Evolutionary conservation across 257 asterid species (phyloP).

Genomic region (Nicotiana benthamiana): DNA sequence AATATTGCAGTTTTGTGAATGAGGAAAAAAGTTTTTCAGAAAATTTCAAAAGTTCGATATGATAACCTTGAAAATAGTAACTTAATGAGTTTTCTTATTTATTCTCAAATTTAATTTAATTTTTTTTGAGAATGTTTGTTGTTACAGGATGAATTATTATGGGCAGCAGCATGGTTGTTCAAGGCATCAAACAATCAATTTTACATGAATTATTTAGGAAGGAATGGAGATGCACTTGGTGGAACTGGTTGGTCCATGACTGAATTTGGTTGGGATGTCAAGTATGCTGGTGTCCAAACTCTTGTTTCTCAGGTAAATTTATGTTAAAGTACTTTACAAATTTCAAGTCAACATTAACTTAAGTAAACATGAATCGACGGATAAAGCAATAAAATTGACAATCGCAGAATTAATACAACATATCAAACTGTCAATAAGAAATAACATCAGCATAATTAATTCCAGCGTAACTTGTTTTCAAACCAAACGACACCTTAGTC

Average conservation of each 20-base stretch:
- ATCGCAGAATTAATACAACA: too few species aligned
- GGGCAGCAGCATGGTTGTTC: conserved; percentile 98
- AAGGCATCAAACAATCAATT: conserved; percentile 66
- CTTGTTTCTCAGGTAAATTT: conserved; percentile 68
- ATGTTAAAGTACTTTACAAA: not conserved
- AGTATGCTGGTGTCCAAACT: conserved; percentile 91
- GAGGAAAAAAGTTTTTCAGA: too few species aligned
- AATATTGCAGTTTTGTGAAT: too few species aligned
- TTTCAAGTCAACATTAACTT: not conserved
- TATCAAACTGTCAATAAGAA: too few species aligned
- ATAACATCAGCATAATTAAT: fast-evolving
- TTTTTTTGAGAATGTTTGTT: not conserved
- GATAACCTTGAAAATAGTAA: too few species aligned
- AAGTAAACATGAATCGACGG: not conserved
- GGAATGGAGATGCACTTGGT: conserved; percentile 76
- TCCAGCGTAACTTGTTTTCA: too few species aligned
- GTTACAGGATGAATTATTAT: conserved; percentile 77
- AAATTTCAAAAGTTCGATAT: too few species aligned
- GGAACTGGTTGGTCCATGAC: conserved; percentile 98
- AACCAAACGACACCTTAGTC: too few species aligned
- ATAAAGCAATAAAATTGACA: too few species aligned
- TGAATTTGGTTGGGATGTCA: conserved; percentile 97
- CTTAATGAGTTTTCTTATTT: too few species aligned
- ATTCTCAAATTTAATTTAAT: too few species aligned
- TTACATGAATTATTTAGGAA: conserved; percentile 70